These are phyloP conservation scores for Colletotrichum sp. DNA, from an alignment of 2,329 filamentous ascomycete species.

Conservation along the genomic window DNA sequence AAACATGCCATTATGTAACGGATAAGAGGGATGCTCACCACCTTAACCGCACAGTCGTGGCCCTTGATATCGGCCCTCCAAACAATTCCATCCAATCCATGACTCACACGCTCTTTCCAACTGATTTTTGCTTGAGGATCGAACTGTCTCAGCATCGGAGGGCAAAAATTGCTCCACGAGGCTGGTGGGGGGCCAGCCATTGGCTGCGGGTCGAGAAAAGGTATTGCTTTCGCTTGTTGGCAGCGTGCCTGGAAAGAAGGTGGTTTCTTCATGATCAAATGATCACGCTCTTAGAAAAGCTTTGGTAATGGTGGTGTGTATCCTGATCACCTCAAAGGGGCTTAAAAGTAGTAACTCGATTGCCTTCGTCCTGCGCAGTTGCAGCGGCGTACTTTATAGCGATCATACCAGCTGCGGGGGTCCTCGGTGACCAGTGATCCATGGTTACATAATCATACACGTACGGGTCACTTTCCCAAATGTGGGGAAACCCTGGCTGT, in stretches of 20 bases:
- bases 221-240: neutral
- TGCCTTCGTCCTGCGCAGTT: no score
- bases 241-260: neutral
- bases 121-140: neutral
- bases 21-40: neutral
- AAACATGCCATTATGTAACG: neutral
- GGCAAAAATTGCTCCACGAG: neutral
- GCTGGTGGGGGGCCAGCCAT: neutral
- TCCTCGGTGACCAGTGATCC: no score
- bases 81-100: neutral
- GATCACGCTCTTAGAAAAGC: no score
- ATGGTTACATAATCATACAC: no score
- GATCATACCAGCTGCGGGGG: no score
- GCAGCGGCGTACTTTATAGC: no score
- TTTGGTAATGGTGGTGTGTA: no score
- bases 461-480: no score
- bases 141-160: neutral
- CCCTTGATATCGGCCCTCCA: neutral
- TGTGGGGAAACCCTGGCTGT: no score
- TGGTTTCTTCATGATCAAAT: no score
- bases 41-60: neutral
- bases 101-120: neutral
- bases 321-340: no score
- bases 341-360: no score
- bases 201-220: neutral